Evolutionary conservation across 2,329 filamentous ascomycete species (phyloP), one percentile per base, ranked within the genome.

Genomic region (Aspergillus sclerotialis): DNA sequence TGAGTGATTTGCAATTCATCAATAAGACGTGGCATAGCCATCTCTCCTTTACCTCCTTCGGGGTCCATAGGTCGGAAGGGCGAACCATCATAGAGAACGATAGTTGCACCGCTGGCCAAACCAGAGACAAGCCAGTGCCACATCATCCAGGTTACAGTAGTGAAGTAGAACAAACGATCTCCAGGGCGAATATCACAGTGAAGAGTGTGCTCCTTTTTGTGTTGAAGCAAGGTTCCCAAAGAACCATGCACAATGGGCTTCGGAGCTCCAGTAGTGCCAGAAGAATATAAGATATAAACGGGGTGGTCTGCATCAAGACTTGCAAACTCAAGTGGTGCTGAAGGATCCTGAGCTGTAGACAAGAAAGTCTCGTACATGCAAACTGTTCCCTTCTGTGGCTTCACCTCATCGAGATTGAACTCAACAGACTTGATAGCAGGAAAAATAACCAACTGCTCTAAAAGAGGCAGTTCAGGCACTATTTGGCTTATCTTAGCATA

Each of bases 71-170:
- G 84, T 31, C 75, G 73, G 68, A 96, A 96, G 0, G 92, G 92
- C 0, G 86, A 94, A 30, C 92, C 92, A 34, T 94, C 86, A 62
- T 95, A 98, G 4, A 96, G 72, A 13, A 96, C 73, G 9, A 96
- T 69, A 0, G 86, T 90, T 8, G 84, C 76, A 34, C 90, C 90
- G 18, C 78, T 80, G 7, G 89, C 84, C 4, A 96, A 77, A 5
- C 82, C 86, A 1, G 86, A 90, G 13, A 95, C 76, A 26, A 89
- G 80, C 89, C 90, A 96, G 59, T 96, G 90, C 88, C 89, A 95
- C 90, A 96, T 96, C 89, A 98, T 96, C 92, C 89, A 95, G 0
- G 87, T 93, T 8, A 83, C 88, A 3, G 89, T 95, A 1, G 88
- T 94, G 65, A 89, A 95, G 67, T 95, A 95, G 60, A 95, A 84